phyloP scores from a whole-genome alignment of 495 filamentous ascomycete genomes.

The Halenospora varia region DNA sequence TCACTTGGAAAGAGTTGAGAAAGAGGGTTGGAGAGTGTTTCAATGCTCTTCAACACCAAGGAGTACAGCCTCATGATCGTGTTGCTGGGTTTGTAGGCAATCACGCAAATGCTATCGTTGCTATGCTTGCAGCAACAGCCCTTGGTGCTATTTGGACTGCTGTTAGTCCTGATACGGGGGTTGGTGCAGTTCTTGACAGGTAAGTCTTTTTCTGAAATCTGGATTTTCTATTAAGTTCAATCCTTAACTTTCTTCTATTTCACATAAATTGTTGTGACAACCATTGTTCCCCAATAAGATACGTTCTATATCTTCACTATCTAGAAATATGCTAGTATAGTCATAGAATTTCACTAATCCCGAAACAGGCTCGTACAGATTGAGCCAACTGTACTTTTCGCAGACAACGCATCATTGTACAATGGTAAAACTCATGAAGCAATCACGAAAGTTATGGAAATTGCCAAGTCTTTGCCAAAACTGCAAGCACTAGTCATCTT shows the following conservation, averaged over 20 bases:
- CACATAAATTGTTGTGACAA: too few species aligned
- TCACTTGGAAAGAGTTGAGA: conserved; percentile 62
- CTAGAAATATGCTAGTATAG: too few species aligned
- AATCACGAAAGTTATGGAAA: conserved; percentile 60
- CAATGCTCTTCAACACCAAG: conserved; percentile 54
- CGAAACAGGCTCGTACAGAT: too few species aligned
- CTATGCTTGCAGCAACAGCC: conserved; percentile 59
- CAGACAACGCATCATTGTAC: conserved; percentile 72
- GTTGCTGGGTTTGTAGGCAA: conserved; percentile 70
- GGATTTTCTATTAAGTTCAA: too few species aligned
- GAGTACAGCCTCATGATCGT: conserved; percentile 62
- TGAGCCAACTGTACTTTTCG: conserved; percentile 62
- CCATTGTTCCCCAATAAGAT: too few species aligned
- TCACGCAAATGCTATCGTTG: conserved; percentile 60
- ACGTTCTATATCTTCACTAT: too few species aligned
- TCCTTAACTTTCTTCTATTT: too few species aligned
- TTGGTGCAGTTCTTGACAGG: conserved; percentile 69
- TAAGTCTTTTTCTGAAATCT: too few species aligned
- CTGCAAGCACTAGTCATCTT: conserved; percentile 69
- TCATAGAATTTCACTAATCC: too few species aligned
- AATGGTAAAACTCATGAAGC: conserved; percentile 71
- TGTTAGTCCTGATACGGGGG: conserved; percentile 72
- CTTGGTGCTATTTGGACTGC: conserved; percentile 68
- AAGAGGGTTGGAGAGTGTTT: conserved; percentile 46
- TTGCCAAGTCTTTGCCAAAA: conserved; percentile 55